These are phyloP conservation scores for Daedaleopsis nitida DNA, from an alignment of 768 basidiomycete genomes.

Conservation along the genomic window DNA sequence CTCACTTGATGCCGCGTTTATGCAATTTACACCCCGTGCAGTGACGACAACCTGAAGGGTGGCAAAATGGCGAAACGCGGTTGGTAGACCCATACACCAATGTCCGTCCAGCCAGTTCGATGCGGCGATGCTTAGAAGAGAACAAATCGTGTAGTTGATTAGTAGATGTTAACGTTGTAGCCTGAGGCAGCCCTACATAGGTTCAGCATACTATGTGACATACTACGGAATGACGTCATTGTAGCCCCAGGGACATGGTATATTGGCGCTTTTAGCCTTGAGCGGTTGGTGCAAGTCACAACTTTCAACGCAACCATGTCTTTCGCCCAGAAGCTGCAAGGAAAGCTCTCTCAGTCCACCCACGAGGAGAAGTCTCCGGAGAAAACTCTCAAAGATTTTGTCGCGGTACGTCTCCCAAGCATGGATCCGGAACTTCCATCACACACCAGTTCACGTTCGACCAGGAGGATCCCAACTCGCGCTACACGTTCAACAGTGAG, in stretches of 20 bases:
- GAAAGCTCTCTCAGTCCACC: slow-evolving; percentile 19
- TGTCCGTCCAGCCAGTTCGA: no score
- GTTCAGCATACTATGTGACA: neutral
- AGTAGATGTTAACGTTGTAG: no score
- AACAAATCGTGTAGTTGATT: neutral
- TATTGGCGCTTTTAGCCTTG: neutral
- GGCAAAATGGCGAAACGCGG: slow-evolving; percentile 72
- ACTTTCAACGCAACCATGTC: slow-evolving; percentile 23
- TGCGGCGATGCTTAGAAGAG: neutral
- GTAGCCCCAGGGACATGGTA: neutral
- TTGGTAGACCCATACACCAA: slow-evolving; percentile 39
- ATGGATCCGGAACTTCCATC: neutral
- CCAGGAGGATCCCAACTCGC: slow-evolving; percentile 49
- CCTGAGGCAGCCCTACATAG: neutral
- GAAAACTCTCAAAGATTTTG: slow-evolving; percentile 41
- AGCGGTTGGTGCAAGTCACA: neutral
- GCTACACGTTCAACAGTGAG: slow-evolving; percentile 66
- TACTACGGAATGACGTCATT: slow-evolving; percentile 4
- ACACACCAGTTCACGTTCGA: neutral
- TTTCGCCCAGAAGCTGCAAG: slow-evolving; percentile 26
- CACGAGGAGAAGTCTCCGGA: slow-evolving; percentile 26
- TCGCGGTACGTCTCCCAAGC: slow-evolving; percentile 25
- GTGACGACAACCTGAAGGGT: slow-evolving; percentile 68
- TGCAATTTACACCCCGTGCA: slow-evolving; percentile 34
- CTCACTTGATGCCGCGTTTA: neutral